Conservation (phyloP, 2,329 filamentous ascomycete genomes). For the Polychaeton citri region DNA sequence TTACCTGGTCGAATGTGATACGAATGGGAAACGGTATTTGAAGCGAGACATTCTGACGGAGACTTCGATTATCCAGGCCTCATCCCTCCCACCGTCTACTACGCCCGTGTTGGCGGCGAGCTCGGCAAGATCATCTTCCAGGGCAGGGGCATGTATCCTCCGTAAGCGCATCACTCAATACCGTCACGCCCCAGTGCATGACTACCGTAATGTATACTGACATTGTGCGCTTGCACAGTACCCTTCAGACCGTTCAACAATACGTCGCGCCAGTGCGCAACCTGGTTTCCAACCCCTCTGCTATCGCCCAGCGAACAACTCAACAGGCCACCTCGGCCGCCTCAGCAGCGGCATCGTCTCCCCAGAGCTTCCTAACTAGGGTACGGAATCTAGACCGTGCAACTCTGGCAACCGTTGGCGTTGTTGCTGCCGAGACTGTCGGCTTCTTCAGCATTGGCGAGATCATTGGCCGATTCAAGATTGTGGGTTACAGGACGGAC, state of each 20-base stretch:
- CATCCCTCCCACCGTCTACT: constrained; percentile 80
- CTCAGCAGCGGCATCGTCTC: constrained; percentile 31
- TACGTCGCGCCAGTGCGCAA: constrained; percentile 69
- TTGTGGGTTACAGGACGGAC: constrained; percentile 62
- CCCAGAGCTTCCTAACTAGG: constrained; percentile 40
- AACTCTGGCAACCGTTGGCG: constrained; percentile 59
- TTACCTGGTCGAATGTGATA: too few relatives aligned
- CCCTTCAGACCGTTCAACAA: constrained; percentile 66
- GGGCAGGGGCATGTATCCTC: constrained; percentile 82
- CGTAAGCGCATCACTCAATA: constrained; percentile 50
- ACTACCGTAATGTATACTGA: constrained; percentile 2
- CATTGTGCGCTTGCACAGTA: constrained; percentile 36
- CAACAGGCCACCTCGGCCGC: constrained; percentile 23
- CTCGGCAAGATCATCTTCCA: constrained; percentile 76
- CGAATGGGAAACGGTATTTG: too few relatives aligned
- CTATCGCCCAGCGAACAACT: constrained; percentile 35
- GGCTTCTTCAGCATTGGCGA: constrained; percentile 98
- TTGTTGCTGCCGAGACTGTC: constrained; percentile 72
- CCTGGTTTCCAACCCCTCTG: constrained; percentile 53
- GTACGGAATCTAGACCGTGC: constrained; percentile 57
- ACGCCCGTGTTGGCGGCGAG: constrained; percentile 78
- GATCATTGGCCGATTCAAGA: constrained; percentile 90
- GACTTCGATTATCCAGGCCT: constrained; percentile 48
- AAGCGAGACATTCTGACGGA: too few relatives aligned
- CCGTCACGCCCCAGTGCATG: too few relatives aligned